Base-by-base conservation (phyloP, 176 grass and related monocot species). In the Microstegium vimineum region DNA sequence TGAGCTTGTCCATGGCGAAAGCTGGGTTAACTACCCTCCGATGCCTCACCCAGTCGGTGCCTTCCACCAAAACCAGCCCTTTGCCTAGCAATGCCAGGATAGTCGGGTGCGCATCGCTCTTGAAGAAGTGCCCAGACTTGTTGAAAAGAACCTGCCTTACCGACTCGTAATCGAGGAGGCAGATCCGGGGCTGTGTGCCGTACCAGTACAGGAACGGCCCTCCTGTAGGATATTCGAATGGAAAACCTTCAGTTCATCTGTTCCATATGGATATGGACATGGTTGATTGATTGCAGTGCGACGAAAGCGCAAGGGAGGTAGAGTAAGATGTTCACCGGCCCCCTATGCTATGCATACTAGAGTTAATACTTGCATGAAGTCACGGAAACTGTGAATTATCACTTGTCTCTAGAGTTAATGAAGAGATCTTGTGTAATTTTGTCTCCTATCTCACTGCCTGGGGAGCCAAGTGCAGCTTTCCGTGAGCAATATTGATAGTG, bases 1-100 rank as follows among this genome's bases (percentile, higher is more conserved):
- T 90, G 4, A 90, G 77, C 74, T 93, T 93, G 35, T 93, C 88
- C 82, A 90, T 88, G 42, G 78, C 33, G 16, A 94, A 94, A 73
- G 88, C 88, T 56, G 88, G 88, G 35, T 20, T 86, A 22, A 81
- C 45, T 1, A 94, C 83, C 52, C 79, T 83, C 1, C 74, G 78
- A 25, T 94, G 91, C 0, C 91, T 63, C 60, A 46, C 88, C 91
- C 91, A 94, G 22, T 88, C 82, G 0, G 51, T 5, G 20, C 86
- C 88, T 28, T 94, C 76, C 41, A 81, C 52, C 59, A 90, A 4
- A 4, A 86, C 8, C n/a, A 94, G 41, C 38, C 91, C 88, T 66
- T 89, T 94, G 18, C 91, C 88, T 0, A 94, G 2, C 13, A 94
- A 26, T 4, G 86, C 69, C 62, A 88, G 33, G 7, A 85, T 14